Evolutionary conservation across 805 yeast genomes (phyloP).

Genomic region (Nakazawaea ernobii): DNA sequence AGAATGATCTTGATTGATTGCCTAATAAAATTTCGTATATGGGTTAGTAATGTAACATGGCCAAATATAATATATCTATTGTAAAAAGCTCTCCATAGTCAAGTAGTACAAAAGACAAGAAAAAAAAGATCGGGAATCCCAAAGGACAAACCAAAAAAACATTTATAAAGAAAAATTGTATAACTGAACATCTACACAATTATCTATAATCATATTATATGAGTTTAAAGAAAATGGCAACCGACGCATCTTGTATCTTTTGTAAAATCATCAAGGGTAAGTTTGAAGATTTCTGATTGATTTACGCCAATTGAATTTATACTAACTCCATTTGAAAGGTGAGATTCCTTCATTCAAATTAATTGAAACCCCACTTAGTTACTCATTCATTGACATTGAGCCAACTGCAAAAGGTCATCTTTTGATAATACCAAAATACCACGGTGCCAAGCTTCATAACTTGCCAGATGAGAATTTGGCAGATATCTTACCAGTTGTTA

Average conservation of each 20-base stretch:
- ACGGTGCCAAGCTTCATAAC: conserved; percentile 89
- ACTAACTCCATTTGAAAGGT: conserved; percentile 35
- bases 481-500: conserved; percentile 84
- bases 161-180: background rate
- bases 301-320: background rate
- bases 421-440: conserved; percentile 85
- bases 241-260: conserved; percentile 72
- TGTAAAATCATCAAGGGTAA: conserved; percentile 87
- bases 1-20: conserved; percentile 1
- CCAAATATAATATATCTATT: too few relatives aligned
- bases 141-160: background rate
- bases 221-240: conserved; percentile 19
- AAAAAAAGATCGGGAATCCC: too few relatives aligned
- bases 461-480: conserved; percentile 86
- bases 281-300: conserved; percentile 15
- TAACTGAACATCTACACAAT: background rate
- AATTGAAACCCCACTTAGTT: conserved; percentile 75
- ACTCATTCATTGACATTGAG: conserved; percentile 87
- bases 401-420: conserved; percentile 90
- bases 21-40: background rate
- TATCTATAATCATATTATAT: background rate
- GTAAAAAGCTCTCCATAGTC: too few relatives aligned
- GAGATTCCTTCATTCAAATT: conserved; percentile 93
- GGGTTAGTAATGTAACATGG: too few relatives aligned
- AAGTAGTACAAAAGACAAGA: too few relatives aligned